Evolutionary conservation across 805 yeast species (phyloP).

Genomic region (Teunomyces barrocoloradensis): DNA sequence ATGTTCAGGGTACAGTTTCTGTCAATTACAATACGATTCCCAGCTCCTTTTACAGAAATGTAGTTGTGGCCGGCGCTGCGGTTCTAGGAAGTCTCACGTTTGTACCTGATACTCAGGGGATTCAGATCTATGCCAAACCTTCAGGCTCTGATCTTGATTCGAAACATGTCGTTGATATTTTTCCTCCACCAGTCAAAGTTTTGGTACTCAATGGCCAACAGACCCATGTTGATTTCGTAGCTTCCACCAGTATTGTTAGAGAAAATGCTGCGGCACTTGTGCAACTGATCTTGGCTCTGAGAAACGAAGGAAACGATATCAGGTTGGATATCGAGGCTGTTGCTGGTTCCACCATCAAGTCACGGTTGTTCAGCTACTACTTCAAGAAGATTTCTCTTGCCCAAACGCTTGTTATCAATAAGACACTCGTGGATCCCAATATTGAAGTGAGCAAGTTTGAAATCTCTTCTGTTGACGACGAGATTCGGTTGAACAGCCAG

Average conservation of each 20-base stretch:
- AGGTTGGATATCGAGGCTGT: constrained; percentile 22
- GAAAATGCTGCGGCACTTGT: constrained; percentile 15
- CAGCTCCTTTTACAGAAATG: constrained; percentile 18
- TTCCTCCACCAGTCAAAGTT: constrained; percentile 24
- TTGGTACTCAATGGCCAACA: constrained; percentile 16
- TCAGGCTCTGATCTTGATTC: constrained; percentile 8
- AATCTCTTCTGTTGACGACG: constrained; percentile 9
- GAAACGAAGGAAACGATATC: constrained; percentile 12
- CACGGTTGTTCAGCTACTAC: constrained; percentile 15
- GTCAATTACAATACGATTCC: constrained; percentile 27
- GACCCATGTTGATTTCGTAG: constrained; percentile 23
- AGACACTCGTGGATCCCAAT: constrained; percentile 13
- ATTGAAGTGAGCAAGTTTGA: constrained; percentile 13
- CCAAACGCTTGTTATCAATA: constrained; percentile 8
- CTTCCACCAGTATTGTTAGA: constrained; percentile 18
- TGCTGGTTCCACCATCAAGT: constrained; percentile 16
- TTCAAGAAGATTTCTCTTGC: constrained; percentile 14
- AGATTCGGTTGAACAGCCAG: constrained; percentile 9
- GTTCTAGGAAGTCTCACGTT: constrained; percentile 24
- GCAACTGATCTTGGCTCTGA: constrained; percentile 10
- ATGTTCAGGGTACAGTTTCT: constrained; percentile 22
- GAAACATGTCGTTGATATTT: constrained; percentile 22
- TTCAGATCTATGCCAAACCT: constrained; percentile 19
- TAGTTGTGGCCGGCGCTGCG: constrained; percentile 20
- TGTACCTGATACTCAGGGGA: constrained; percentile 14